Evolutionary conservation across 1,139 yeast genomes (phyloP).

Genomic region (Scheffersomyces stambukii): DNA sequence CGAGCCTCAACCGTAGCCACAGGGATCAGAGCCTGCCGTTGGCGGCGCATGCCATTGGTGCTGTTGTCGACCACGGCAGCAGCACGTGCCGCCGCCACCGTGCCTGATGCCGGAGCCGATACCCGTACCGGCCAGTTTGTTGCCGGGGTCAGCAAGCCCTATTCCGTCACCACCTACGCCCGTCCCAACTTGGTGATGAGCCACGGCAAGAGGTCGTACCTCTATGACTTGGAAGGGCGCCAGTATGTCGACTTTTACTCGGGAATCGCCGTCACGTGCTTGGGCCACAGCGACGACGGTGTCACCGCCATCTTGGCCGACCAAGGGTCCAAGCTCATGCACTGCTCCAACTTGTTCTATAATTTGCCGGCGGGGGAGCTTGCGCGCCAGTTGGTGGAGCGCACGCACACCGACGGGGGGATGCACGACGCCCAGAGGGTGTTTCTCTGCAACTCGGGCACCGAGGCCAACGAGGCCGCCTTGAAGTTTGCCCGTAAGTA

Average conservation of each 20-base stretch:
- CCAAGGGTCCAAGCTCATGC: slow-evolving; percentile 72
- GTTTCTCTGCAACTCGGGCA: slow-evolving; percentile 89
- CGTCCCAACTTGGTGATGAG: slow-evolving; percentile 71
- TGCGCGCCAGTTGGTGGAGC: slow-evolving; percentile 63
- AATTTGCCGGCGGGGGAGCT: slow-evolving; percentile 82
- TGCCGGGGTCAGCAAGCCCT: slow-evolving; percentile 43
- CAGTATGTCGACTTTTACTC: slow-evolving; percentile 88
- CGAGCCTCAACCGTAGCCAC: too few species aligned
- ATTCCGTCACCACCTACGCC: slow-evolving; percentile 75
- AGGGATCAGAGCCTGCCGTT: too few species aligned
- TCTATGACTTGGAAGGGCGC: slow-evolving; percentile 75
- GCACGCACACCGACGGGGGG: slow-evolving; percentile 69
- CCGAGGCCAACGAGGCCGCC: slow-evolving; percentile 98
- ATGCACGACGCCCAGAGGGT: slow-evolving; percentile 77
- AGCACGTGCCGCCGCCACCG: too few species aligned
- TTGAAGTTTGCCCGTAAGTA: slow-evolving; percentile 88
- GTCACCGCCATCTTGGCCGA: slow-evolving; percentile 65
- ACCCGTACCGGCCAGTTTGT: slow-evolving; percentile 31
- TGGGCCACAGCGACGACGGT: slow-evolving; percentile 81
- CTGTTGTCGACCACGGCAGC: too few species aligned
- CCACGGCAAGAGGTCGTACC: slow-evolving; percentile 67
- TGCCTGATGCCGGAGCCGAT: slow-evolving; percentile 15
- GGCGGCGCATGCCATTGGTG: too few species aligned
- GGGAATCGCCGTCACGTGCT: slow-evolving; percentile 94
- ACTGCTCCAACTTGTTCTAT: slow-evolving; percentile 80